Base-by-base conservation (phyloP, 129 eudicot genomes). In the Pseudognaphalium luteoalbum region DNA sequence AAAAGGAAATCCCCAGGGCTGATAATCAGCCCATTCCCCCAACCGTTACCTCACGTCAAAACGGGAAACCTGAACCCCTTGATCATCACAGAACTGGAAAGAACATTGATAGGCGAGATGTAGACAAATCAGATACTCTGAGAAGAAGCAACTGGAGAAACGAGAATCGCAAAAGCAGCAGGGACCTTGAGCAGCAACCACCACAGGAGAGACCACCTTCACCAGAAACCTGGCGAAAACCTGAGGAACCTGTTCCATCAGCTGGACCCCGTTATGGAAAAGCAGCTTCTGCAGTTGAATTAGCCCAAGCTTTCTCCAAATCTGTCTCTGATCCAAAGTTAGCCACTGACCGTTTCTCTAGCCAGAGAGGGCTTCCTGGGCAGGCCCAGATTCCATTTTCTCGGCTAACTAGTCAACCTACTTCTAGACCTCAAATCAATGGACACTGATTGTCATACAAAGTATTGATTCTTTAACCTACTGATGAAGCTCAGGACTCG, bases 171-270 rank as follows among this genome's bases (percentile, higher is more conserved):
- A 92, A 85, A 68, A 88, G 86, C 80, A 77, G 80, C 80, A 59
- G 83, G 52, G 90, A 88, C 33, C 68, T 75, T 70, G 96, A 83
- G 60, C 85, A 87, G 74, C 88, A 74, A 65, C 83, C 73, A 15
- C 78, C 50, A 70, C 88, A 64, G 67, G 95, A 90, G 84, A 83
- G 99, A 81, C 86, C 88, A 2, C 95, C 96, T n/a, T 91, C 99
- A 22, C 99, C 99, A 11, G 99, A 91, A 79, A 91, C 97, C 10
- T 95, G 99, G 97, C 91, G 99, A 52, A 95, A 87, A 73, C 99
- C 99, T 0, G 82, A 86, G 58, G 97, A 91, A 28, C 83, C 81
- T 37, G 75, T 83, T 19, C 76, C 85, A 3, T 50, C 88, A 0
- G 74, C 75, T 52, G 96, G 92, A 15, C 63, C 77, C 67, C 90